Percentiles rank a stretch among this genome's conserved stretches.
Evolutionary conservation across 2,329 filamentous ascomycete genomes (phyloP).

Genomic region (Colletotrichum horii): DNA sequence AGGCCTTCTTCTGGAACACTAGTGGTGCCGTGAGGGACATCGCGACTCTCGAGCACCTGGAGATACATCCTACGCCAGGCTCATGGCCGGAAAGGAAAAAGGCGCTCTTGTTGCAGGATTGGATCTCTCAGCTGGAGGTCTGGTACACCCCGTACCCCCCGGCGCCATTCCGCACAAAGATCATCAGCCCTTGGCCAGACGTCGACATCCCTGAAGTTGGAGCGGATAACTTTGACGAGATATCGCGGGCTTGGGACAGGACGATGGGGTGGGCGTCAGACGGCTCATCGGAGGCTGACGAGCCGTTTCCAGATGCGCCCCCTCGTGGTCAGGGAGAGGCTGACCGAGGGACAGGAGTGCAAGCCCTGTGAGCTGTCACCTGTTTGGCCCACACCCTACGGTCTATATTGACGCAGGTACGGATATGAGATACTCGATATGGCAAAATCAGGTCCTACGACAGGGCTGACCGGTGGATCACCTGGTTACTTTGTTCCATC

Average conservation of each 20-base stretch:
- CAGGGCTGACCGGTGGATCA: not conserved
- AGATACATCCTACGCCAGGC: conserved; percentile 1
- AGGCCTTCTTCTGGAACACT: conserved; percentile 3
- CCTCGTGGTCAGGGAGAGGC: not conserved
- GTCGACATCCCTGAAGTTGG: not conserved
- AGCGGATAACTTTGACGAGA: conserved; percentile 1
- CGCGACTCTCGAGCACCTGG: not conserved
- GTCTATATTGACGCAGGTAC: not conserved
- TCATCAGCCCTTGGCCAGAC: not conserved
- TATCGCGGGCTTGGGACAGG: not conserved
- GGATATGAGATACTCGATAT: not conserved
- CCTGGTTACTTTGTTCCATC: not conserved
- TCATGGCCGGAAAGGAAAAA: conserved; percentile 1
- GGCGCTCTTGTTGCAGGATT: not conserved
- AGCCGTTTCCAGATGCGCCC: not conserved
- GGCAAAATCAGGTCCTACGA: not conserved
- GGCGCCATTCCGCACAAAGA: not conserved
- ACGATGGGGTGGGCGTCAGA: not conserved
- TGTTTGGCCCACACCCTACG: not conserved
- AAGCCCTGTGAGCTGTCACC: not conserved
- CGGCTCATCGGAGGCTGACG: not conserved
- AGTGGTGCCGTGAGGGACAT: not conserved
- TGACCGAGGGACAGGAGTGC: not conserved
- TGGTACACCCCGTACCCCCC: not conserved
- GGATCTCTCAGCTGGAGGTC: not conserved